Percentiles rank a stretch among this genome's conserved stretches.
Conservation (phyloP, 1,139 yeast genomes). For the Yarrowia galli region DNA sequence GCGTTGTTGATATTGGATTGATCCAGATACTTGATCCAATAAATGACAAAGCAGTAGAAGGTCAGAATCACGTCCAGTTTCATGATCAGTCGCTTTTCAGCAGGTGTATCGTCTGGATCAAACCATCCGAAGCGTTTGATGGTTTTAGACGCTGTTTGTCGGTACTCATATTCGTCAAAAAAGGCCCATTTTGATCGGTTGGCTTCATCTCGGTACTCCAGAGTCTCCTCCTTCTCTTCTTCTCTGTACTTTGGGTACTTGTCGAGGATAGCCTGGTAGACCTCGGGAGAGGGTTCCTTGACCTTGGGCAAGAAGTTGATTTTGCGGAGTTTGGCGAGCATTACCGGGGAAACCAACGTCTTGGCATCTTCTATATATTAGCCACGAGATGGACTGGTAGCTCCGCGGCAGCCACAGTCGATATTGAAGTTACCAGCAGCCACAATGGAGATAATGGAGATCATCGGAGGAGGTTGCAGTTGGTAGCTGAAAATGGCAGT, state of each 20-base stretch:
- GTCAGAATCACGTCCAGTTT: constrained; percentile 62
- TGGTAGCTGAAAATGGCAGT: too few relatives aligned
- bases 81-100: constrained; percentile 60
- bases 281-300: neutral
- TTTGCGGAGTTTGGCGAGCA: neutral
- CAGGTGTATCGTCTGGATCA: constrained; percentile 62
- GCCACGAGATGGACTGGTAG: neutral
- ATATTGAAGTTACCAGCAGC: neutral
- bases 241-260: neutral
- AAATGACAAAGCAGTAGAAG: constrained; percentile 40
- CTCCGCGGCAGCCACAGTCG: neutral
- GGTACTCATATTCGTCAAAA: constrained; percentile 66
- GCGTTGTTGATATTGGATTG: constrained; percentile 59
- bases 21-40: constrained; percentile 42
- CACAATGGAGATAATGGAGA: neutral
- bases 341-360: too few relatives aligned
- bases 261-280: neutral
- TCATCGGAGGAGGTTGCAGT: too few relatives aligned
- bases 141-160: constrained; percentile 46
- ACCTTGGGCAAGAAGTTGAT: neutral
- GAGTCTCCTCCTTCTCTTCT: neutral
- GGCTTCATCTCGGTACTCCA: constrained; percentile 54
- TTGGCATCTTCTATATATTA: too few relatives aligned
- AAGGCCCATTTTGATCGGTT: constrained; percentile 68
- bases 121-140: constrained; percentile 69